Conservation (phyloP, 441 rosid species). For the Erysimum cheiri region DNA sequence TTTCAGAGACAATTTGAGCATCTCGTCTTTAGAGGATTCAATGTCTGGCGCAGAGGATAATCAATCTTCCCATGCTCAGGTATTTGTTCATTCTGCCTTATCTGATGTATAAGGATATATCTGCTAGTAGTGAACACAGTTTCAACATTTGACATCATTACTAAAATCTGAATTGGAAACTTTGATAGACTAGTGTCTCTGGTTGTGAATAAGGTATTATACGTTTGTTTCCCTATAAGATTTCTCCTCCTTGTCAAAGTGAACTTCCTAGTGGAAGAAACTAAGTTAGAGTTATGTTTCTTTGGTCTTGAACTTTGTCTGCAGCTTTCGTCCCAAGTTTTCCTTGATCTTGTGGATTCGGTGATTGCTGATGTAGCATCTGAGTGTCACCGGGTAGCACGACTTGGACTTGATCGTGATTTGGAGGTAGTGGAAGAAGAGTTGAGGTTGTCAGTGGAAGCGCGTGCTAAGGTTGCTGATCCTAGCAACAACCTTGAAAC, state of each 20-base stretch:
- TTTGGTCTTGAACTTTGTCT: conserved; percentile 28
- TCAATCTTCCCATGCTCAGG: conserved; percentile 34
- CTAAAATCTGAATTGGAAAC: not conserved
- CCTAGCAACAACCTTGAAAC: conserved; percentile 69
- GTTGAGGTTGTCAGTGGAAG: conserved; percentile 79
- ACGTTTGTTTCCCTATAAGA: not conserved
- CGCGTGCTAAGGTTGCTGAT: conserved; percentile 77
- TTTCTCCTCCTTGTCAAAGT: conserved; percentile 7
- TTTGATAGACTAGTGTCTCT: not conserved
- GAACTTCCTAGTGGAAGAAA: conserved; percentile 18
- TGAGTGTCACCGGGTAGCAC: conserved; percentile 88
- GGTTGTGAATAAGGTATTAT: not conserved
- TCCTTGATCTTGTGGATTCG: conserved; percentile 79
- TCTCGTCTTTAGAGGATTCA: conserved; percentile 21
- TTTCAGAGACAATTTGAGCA: conserved; percentile 5
- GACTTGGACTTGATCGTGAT: conserved; percentile 83
- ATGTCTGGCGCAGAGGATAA: conserved; percentile 42
- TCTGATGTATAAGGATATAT: not conserved
- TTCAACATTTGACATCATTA: not conserved
- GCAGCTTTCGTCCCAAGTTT: conserved; percentile 76
- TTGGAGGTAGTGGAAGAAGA: conserved; percentile 92
- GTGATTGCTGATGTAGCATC: conserved; percentile 95
- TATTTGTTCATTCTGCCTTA: conserved; percentile 4
- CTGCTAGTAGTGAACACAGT: conserved; percentile 6
- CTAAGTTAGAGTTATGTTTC: conserved; percentile 11